Evolutionary conservation across 306 rosid species (phyloP).

Genomic region (Trifolium repens): DNA sequence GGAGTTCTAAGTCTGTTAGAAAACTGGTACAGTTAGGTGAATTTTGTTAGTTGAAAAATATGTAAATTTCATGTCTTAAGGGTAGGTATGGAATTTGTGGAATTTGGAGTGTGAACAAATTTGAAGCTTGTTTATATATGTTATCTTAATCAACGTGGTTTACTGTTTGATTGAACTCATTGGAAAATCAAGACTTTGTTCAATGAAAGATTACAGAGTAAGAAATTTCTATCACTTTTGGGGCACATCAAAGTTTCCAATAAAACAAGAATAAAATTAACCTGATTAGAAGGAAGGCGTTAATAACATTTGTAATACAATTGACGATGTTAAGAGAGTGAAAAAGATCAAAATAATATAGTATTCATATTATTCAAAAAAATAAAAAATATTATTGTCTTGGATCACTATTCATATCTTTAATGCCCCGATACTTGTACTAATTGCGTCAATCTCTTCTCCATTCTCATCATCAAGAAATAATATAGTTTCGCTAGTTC

Average conservation of each 20-base stretch:
- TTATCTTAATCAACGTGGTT: conserved; percentile 5
- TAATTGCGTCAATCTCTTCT: too few relatives aligned
- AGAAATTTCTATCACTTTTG: neutral
- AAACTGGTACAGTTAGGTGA: conserved; percentile 11
- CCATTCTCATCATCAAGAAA: too few relatives aligned
- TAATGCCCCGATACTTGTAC: too few relatives aligned
- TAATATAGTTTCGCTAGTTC: too few relatives aligned
- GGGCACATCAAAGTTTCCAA: neutral
- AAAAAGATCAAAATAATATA: too few relatives aligned
- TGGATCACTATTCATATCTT: too few relatives aligned
- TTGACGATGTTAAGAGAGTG: too few relatives aligned
- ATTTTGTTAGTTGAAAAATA: neutral
- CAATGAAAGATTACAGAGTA: neutral
- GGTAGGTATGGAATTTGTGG: conserved; percentile 21
- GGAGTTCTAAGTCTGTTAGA: neutral
- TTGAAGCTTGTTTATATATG: neutral
- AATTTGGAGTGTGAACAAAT: conserved; percentile 18
- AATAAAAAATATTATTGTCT: too few relatives aligned
- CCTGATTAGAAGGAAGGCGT: neutral
- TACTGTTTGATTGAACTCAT: neutral
- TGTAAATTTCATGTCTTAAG: neutral
- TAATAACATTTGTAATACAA: too few relatives aligned
- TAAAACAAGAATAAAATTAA: neutral
- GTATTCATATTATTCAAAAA: too few relatives aligned
- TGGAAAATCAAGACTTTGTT: neutral